Evolutionary conservation across 2,329 filamentous ascomycete species (phyloP).

Genomic region (Stagonosporopsis tanaceti): DNA sequence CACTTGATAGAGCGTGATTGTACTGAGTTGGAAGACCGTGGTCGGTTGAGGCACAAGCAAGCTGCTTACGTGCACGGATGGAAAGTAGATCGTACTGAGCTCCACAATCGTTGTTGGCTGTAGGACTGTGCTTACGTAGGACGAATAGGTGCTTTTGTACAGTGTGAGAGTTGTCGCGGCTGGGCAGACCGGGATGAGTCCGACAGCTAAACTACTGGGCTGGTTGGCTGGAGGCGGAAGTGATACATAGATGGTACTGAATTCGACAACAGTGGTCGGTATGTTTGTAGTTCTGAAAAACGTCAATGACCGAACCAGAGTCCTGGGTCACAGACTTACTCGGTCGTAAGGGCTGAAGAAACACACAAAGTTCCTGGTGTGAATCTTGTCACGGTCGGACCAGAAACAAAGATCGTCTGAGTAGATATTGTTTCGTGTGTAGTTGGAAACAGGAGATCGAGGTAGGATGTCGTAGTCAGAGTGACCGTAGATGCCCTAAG

Average conservation of each 20-base stretch:
- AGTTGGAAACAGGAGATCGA: background rate
- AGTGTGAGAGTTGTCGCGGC: background rate
- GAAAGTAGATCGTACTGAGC: background rate
- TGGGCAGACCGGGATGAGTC: background rate
- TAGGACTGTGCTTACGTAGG: background rate
- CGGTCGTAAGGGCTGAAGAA: background rate
- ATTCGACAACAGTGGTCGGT: background rate
- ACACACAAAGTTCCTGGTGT: background rate
- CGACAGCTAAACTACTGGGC: background rate
- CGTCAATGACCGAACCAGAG: background rate
- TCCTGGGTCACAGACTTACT: background rate
- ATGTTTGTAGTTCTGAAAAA: background rate
- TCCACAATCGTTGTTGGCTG: background rate
- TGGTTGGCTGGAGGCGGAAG: background rate
- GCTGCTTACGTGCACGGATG: background rate
- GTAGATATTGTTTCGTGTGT: background rate
- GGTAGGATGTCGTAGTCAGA: background rate
- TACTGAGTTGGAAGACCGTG: background rate
- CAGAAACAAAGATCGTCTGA: slow-evolving; percentile 2
- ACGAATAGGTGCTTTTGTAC: background rate
- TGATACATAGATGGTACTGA: background rate
- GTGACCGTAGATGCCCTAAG: background rate
- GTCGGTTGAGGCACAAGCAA: background rate
- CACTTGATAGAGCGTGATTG: background rate
- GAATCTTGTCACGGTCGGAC: slow-evolving; percentile 1